Base-by-base conservation (phyloP, 78 protist species). In the Dictyostelium firmibasis region DNA sequence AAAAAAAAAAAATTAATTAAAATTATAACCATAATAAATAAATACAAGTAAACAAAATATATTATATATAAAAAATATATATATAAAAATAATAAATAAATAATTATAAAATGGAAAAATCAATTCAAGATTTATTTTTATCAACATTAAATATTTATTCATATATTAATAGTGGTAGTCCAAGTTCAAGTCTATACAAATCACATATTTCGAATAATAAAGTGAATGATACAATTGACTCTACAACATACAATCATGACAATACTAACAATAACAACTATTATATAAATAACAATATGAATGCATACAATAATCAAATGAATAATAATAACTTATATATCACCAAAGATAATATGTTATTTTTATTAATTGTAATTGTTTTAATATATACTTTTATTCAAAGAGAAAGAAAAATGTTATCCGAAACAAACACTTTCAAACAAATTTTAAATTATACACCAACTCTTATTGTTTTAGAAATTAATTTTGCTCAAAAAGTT, bases 361-460 rank as follows among this genome's bases (percentile, higher is more conserved):
- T 36, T 8, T 8, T 72, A 2, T 57, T 74, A 70, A 70, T 84
- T 70, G 36, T 84, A 53, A 72, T 84, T 14, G 33, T 70, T 70
- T 44, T 70, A 5, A 70, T 86, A 18, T 86, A 85, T 53, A 74
- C 81, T 31, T 76, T 47, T 86, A 75, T n/a, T 10, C 53, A 36
- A 76, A 64, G 78, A 31, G 92, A 86, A 31, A 50, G 35, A 25
- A 72, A 76, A 60, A 76, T 86, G 31, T 29, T 86, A 13, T 47
- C 38, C 38, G 53, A 60, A 47, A 72, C 50, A 38, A 43, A 86
- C 18, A 86, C 92, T 16, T 86, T 86, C 33, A 86, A 86, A 50
- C 53, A 86, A 36, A 86, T 86, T 36, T 60, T 86, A 75, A 75
- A 86, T 50, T 41, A 36, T 44, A 86, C 92, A 72, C 92, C 92